Conservation (phyloP, 2,329 filamentous ascomycete genomes). For the Alternaria panax region DNA sequence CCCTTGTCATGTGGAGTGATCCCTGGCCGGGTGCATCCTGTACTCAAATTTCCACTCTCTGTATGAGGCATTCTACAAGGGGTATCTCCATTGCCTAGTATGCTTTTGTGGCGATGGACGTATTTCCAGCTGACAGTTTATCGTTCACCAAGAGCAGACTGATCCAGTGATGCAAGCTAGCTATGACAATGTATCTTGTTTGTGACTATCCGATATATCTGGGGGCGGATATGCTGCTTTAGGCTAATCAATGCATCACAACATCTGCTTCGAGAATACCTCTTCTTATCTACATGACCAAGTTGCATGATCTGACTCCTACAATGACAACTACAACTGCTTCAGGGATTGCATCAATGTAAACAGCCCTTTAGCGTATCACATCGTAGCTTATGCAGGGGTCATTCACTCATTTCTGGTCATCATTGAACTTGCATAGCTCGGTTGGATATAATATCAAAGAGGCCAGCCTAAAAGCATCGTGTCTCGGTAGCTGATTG, state of each 20-base stretch:
- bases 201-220: not conserved
- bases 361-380: not conserved
- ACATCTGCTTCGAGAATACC: not conserved
- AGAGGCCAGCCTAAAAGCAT: not conserved
- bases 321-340: not conserved
- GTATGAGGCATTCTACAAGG: constrained; percentile 14
- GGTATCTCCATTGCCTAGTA: constrained; percentile 6
- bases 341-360: not conserved
- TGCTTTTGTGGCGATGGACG: not conserved
- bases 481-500: not conserved
- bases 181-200: not conserved
- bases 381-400: not conserved
- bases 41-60: constrained; percentile 6
- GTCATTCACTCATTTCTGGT: not conserved
- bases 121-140: not conserved
- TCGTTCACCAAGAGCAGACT: not conserved
- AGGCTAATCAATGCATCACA: not conserved
- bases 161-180: not conserved
- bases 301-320: not conserved
- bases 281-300: not conserved
- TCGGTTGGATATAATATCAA: not conserved
- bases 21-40: not conserved
- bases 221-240: not conserved
- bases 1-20: not conserved
- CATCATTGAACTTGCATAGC: not conserved